Conservation (phyloP, 139 green algal genomes). For the Picochlorum sp. region DNA sequence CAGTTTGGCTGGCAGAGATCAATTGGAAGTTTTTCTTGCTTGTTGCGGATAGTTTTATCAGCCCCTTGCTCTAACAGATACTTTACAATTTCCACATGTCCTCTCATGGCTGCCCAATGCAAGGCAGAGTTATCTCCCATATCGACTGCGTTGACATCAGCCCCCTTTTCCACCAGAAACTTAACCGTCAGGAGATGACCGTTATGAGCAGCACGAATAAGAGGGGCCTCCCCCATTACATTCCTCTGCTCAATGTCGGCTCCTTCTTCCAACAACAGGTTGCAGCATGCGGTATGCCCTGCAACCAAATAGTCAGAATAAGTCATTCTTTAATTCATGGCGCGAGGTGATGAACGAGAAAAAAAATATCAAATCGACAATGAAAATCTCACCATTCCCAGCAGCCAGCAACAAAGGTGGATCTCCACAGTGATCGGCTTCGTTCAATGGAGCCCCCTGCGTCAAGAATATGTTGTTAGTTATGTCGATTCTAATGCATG, state of each 20-base stretch:
- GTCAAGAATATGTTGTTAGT: background rate
- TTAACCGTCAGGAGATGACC: slow-evolving; percentile 67
- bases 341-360: background rate
- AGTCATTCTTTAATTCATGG: background rate
- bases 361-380: background rate
- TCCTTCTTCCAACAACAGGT: slow-evolving; percentile 71
- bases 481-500: no score
- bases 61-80: slow-evolving; percentile 53
- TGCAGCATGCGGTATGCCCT: slow-evolving; percentile 59
- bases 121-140: slow-evolving; percentile 90
- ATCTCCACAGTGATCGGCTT: slow-evolving; percentile 87
- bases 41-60: slow-evolving; percentile 49
- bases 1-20: slow-evolving; percentile 60
- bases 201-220: slow-evolving; percentile 82
- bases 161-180: slow-evolving; percentile 61
- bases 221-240: slow-evolving; percentile 83
- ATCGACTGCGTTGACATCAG: slow-evolving; percentile 62
- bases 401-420: slow-evolving; percentile 80
- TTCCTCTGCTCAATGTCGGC: slow-evolving; percentile 85
- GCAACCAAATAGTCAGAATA: background rate
- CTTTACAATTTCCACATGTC: slow-evolving; percentile 88
- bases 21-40: slow-evolving; percentile 53
- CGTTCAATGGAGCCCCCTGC: slow-evolving; percentile 78
- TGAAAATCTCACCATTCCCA: slow-evolving; percentile 53
- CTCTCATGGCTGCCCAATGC: slow-evolving; percentile 90